Evolutionary conservation across 2,329 filamentous ascomycete genomes (phyloP), one percentile per base, ranked within the genome.

Genomic region (Penicillium sp.): DNA sequence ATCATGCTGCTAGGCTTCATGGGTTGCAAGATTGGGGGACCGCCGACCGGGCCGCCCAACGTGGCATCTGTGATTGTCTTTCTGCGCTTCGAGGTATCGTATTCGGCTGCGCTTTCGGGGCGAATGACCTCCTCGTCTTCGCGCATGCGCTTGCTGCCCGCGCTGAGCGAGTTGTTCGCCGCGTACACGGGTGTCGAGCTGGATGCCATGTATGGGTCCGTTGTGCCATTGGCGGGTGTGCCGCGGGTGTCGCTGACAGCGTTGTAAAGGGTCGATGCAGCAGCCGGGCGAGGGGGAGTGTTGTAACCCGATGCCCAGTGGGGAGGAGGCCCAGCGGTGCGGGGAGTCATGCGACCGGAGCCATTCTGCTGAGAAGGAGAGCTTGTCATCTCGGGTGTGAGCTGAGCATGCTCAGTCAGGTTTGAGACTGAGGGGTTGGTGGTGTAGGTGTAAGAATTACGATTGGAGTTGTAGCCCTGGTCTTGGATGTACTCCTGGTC

Each of bases 401-500:
- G 76, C 67, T 95, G 91, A 48, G 85, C 73, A 68, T 90, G 87
- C 43, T 96, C 90, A 40, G 87, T 78, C 63, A 93, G 78, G 13
- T 86, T 79, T 18, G 83, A 82, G 31, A 90, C 83, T 16, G 86
- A 82, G 7, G 87, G 81, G 40, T 84, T 86, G 59, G 85, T 77
- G 48, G 77, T 86, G 76, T 96, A 96, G 65, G 85, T 89, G 75
- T 96, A 96, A 11, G 88, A 83, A 36, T 80, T 81, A 54, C 91
- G 88, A 71, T 82, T 88, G 42, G 84, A 77, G 67, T 88, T 88
- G 71, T 95, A 95, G 44, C 79, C 79, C 70, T 86, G 89, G 68
- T 90, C 87, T 67, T 96, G 92, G 21, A 92, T 92, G 75, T 96
- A 97, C 75, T 96, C 92, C 27, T 86, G 80, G 56, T 82, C 80